phyloP scores from a whole-genome alignment of 352 stramenopile species.

The Globisporangium sylvaticum region DNA sequence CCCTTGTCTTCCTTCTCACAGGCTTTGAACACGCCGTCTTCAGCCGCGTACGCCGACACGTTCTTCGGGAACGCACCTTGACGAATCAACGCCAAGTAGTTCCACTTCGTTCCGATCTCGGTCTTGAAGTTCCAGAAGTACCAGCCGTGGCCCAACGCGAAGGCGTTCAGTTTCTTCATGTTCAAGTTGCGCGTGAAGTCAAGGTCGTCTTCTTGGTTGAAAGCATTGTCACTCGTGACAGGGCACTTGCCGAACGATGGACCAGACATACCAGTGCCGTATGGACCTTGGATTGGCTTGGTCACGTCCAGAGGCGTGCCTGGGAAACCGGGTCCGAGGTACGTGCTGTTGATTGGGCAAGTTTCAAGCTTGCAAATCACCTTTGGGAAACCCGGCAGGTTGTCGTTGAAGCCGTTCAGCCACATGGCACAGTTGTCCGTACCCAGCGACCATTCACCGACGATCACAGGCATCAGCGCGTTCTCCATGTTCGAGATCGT shows the following conservation, averaged over 20 bases:
- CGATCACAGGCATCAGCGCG: constrained; percentile 91
- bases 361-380: constrained; percentile 86
- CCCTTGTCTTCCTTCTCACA: constrained; percentile 71
- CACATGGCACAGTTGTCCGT: constrained; percentile 85
- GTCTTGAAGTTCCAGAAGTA: constrained; percentile 97
- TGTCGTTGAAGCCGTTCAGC: constrained; percentile 87
- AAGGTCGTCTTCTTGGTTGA: constrained; percentile 79
- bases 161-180: constrained; percentile 92
- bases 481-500: constrained; percentile 89
- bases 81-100: constrained; percentile 73
- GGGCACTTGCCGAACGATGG: constrained; percentile 88
- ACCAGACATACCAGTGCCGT: constrained; percentile 76
- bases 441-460: constrained; percentile 93
- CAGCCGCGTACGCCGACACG: constrained; percentile 48
- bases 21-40: constrained; percentile 62
- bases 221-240: constrained; percentile 78
- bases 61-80: constrained; percentile 71
- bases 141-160: constrained; percentile 89
- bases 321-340: constrained; percentile 86
- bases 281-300: constrained; percentile 85
- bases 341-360: constrained; percentile 81
- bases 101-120: constrained; percentile 89
- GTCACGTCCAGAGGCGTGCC: constrained; percentile 85
- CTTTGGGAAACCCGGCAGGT: constrained; percentile 91
- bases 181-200: constrained; percentile 78